Base-by-base conservation (phyloP, 129 eudicot genomes). In the Flaveria trinervia region DNA sequence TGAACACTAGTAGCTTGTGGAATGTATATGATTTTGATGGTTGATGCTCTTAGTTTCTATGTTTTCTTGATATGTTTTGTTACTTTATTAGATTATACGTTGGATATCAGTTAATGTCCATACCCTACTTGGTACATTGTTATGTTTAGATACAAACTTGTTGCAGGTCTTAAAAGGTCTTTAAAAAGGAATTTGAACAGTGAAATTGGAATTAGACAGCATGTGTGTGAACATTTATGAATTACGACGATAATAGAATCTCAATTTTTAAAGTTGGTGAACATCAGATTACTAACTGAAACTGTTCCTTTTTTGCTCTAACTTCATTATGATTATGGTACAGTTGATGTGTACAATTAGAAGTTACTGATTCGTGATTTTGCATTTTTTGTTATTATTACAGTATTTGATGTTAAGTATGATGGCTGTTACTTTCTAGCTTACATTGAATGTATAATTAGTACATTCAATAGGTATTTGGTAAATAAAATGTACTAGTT, bases 21-120 rank as follows among this genome's bases (percentile, higher is more conserved):
- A 66, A 65, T 50, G 26, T 65, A 10, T 66, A 67, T 50, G 73
- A 15, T 65, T 76, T 62, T 50, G 41, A 44, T 45, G 61, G 45
- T 55, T 59, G 18, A 22, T 65, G 48, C 48, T 44, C 12, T 44
- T 44, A 45, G 50, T 11, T 45, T 45, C 50, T 8, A 15, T 36
- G 41, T 36, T 36, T 36, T 36, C 41, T 36, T 36, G 6, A 36
- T 36, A 36, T 36, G 41, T 36, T 36, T 5, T 36, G 41, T 36
- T 36, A 5, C 41, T 36, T 36, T 36, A 4, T 36, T 36, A 36
- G 41, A 36, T 36, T 36, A 36, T 77, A 54, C 33, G 20, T 65
- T 18, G 10, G 60, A 46, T 39, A 46, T 75, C 65, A 46, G 25
- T 45, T 69, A 7, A 25, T 68, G 62, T 75, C 45, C 50, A 2